Evolutionary conservation across 305 asterid genomes (phyloP), one percentile per base, ranked within the genome.

Genomic region (Fraxinus sp.): DNA sequence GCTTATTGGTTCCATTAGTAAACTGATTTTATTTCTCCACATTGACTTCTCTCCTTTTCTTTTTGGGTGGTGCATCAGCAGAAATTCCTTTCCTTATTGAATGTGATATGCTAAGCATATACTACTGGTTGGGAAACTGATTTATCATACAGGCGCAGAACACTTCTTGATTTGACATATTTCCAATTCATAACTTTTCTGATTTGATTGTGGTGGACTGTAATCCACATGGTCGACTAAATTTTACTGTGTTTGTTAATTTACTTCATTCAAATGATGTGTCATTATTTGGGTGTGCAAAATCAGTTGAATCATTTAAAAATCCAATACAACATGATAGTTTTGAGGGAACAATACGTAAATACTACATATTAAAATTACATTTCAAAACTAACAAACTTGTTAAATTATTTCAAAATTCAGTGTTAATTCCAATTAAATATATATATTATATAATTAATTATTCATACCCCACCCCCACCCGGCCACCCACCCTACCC

Each of bases 241-340:
- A 46, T 28, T 46, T 30, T 76, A 41, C 32, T 28, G 71, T 77
- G 11, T 77, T 6, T 49, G 37, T 16, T 77, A 26, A 49, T 22
- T 46, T 14, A 57, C 71, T 77, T 77, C 41, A 30, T 68, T 68
- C 20, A 68, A 13, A 68, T 1, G 37, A 49, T 49, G 36, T 28
- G 74, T 66, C 74, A 66, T 78, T 83, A 59, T 84, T 77, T 80
- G 75, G 55, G 46, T 80, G 41, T 81, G 52, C 36, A 76, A 82
- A 76, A 52, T 83, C 24, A 84, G 41, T 64, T 70, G 72, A 73
- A 37, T 81, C 73, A n/a, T n/a, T n/a, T n/a, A n/a, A n/a, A n/a
- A n/a, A n/a, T n/a, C n/a, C n/a, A n/a, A n/a, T n/a, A n/a, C n/a
- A n/a, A n/a, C n/a, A n/a, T n/a, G n/a, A n/a, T n/a, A n/a, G n/a